Conservation (phyloP, 2,329 filamentous ascomycete genomes). For the Passalora sequoiae region DNA sequence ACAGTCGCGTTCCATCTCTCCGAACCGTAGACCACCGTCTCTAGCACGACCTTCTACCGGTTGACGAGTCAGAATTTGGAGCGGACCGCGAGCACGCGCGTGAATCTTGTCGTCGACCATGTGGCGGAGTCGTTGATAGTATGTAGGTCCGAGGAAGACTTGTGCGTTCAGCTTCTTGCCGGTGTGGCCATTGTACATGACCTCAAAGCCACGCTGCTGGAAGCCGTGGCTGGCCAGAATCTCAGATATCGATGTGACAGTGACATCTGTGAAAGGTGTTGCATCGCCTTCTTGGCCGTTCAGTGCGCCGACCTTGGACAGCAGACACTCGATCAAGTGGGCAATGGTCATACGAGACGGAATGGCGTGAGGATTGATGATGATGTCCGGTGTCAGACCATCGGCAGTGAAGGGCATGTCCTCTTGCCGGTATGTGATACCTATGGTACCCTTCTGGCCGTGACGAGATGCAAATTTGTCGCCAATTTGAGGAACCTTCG, state of each 20-base stretch:
- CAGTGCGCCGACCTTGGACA: constrained; percentile 91
- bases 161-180: constrained; percentile 89
- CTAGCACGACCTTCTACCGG: constrained; percentile 96
- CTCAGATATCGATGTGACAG: constrained; percentile 85
- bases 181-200: constrained; percentile 98
- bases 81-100: constrained; percentile 91
- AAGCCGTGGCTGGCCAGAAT: constrained; percentile 85
- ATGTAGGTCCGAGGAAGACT: constrained; percentile 94
- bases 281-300: constrained; percentile 95
- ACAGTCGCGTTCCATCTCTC: constrained; percentile 99
- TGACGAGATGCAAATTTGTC: constrained; percentile 99
- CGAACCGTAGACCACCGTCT: constrained; percentile 97
- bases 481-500: constrained; percentile 96
- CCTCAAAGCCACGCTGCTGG: constrained; percentile 93
- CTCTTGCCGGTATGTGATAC: constrained; percentile 94
- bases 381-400: constrained; percentile 87
- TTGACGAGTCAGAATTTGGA: constrained; percentile 95
- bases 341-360: constrained; percentile 99
- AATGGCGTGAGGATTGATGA: constrained; percentile 99
- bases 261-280: constrained; percentile 96
- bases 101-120: constrained; percentile 99
- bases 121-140: constrained; percentile 96
- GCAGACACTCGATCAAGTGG: constrained; percentile 97
- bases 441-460: constrained; percentile 98
- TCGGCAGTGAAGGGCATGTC: constrained; percentile 97